Conservation (phyloP, 805 yeast genomes). For the Jamesozyma hellenica region DNA sequence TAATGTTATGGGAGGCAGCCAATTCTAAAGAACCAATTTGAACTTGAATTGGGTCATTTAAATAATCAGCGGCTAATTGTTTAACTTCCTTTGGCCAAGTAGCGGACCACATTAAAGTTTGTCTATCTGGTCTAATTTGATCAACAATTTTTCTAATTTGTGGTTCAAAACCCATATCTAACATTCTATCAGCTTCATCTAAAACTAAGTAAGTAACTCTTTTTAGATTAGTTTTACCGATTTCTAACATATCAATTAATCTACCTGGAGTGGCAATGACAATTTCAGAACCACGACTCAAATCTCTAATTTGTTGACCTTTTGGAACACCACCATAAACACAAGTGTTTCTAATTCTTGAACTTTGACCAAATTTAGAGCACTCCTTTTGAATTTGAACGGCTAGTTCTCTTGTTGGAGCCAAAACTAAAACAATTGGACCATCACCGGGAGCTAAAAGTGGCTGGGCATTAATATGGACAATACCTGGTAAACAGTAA, state of each 20-base stretch:
- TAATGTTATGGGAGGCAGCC: constrained; percentile 93
- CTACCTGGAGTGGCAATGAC: constrained; percentile 98
- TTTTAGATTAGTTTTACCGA: constrained; percentile 86
- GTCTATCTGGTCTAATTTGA: constrained; percentile 99
- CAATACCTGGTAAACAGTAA: constrained; percentile 93
- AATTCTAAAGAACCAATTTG: constrained; percentile 92
- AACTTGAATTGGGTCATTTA: constrained; percentile 90
- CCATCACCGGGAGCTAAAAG: constrained; percentile 90
- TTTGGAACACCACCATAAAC: constrained; percentile 99
- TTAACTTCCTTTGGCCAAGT: constrained; percentile 99
- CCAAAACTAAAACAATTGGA: constrained; percentile 88
- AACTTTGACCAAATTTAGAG: constrained; percentile 82
- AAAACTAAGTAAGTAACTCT: constrained; percentile 94
- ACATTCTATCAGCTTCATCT: constrained; percentile 99
- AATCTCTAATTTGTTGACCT: constrained; percentile 95
- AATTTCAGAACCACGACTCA: constrained; percentile 91
- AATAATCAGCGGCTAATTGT: constrained; percentile 81
- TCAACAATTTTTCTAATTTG: constrained; percentile 96
- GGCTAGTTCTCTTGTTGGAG: constrained; percentile 98
- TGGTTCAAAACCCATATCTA: constrained; percentile 99
- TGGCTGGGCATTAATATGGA: constrained; percentile 97
- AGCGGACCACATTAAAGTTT: constrained; percentile 99
- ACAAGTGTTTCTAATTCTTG: constrained; percentile 93
- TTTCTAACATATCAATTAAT: constrained; percentile 93
- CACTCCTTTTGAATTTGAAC: constrained; percentile 96